Conservation (phyloP, 75 land plant genomes). For the Ceratopteris richardii region DNA sequence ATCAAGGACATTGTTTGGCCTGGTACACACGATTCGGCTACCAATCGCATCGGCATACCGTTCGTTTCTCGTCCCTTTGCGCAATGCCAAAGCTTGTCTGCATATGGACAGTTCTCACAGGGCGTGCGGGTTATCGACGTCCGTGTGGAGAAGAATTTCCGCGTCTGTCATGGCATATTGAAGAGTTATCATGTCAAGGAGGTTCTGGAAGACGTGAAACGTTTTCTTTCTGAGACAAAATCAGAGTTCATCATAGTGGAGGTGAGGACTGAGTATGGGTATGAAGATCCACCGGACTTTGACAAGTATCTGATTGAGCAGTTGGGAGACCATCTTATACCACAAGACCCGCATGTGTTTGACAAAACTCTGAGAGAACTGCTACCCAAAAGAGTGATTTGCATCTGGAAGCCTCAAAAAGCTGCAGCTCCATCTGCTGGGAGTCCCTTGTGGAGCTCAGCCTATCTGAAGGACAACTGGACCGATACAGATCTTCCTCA, state of each 20-base stretch:
- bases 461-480: slow-evolving; percentile 26
- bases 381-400: slow-evolving; percentile 29
- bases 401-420: slow-evolving; percentile 24
- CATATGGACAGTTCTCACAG: slow-evolving; percentile 20
- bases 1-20: slow-evolving; percentile 33
- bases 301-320: slow-evolving; percentile 22
- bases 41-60: slow-evolving; percentile 27
- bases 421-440: slow-evolving; percentile 9
- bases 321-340: slow-evolving; percentile 20
- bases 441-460: slow-evolving; percentile 26
- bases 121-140: slow-evolving; percentile 30
- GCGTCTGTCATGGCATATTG: slow-evolving; percentile 28
- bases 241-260: slow-evolving; percentile 34
- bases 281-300: slow-evolving; percentile 24
- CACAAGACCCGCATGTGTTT: slow-evolving; percentile 11
- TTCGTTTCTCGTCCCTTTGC: slow-evolving; percentile 25
- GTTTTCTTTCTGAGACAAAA: slow-evolving; percentile 23
- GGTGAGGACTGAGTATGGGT: slow-evolving; percentile 29
- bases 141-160: slow-evolving; percentile 14
- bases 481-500: slow-evolving; percentile 36
- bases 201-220: slow-evolving; percentile 17
- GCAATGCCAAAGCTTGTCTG: slow-evolving; percentile 29
- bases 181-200: slow-evolving; percentile 16
- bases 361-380: slow-evolving; percentile 15
- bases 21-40: slow-evolving; percentile 41